Conservation (phyloP, 768 basidiomycete genomes). For the Gloeopeniophorella convolvens region DNA sequence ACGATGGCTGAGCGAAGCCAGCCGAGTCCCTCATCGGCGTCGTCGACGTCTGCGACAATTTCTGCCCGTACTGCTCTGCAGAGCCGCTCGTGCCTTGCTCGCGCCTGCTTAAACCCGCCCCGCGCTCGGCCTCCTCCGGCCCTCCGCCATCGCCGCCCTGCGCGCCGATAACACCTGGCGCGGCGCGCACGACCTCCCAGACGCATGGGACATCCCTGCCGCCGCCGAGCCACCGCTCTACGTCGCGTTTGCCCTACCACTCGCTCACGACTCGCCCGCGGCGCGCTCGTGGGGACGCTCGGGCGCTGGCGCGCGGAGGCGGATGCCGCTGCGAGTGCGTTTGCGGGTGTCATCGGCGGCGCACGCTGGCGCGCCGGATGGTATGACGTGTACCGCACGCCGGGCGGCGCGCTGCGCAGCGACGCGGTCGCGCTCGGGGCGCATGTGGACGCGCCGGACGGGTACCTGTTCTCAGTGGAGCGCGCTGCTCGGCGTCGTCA, state of each 20-base stretch:
- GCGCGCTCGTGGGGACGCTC: constrained; percentile 66
- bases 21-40: constrained; percentile 64
- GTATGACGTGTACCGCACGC: constrained; percentile 70
- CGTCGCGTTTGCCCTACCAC: constrained; percentile 3
- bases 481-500: constrained; percentile 83
- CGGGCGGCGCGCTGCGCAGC: constrained; percentile 52
- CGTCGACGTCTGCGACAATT: constrained; percentile 69
- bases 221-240: background rate
- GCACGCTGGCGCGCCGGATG: constrained; percentile 81
- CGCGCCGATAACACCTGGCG: constrained; percentile 39
- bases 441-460: too few relatives aligned
- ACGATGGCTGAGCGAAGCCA: too few relatives aligned
- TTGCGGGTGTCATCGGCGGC: constrained; percentile 60
- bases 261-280: constrained; percentile 17
- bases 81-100: constrained; percentile 51
- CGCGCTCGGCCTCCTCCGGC: constrained; percentile 55
- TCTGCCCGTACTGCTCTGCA: constrained; percentile 32
- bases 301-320: constrained; percentile 54
- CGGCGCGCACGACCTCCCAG: constrained; percentile 24
- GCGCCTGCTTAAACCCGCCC: constrained; percentile 44
- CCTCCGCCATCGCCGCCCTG: constrained; percentile 49
- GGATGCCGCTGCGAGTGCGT: constrained; percentile 42
- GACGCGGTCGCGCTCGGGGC: constrained; percentile 26
- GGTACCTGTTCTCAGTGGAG: constrained; percentile 86
- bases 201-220: constrained; percentile 40